phyloP scores from a whole-genome alignment of 1,139 yeast species.

The Hansenula anomala region DNA sequence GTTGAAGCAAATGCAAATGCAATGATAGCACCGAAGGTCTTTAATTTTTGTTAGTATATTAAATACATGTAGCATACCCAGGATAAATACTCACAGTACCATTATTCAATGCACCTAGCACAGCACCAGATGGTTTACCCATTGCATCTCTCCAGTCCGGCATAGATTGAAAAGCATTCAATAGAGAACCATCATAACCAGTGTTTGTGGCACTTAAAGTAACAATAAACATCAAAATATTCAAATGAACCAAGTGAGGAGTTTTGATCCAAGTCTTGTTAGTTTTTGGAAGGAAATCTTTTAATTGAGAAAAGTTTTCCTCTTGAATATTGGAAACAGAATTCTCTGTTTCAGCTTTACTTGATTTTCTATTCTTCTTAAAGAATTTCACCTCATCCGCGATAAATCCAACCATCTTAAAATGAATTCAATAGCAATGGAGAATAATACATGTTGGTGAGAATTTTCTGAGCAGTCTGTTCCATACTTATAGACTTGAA shows the following conservation, averaged over 20 bases:
- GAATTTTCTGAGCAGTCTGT: too few relatives aligned
- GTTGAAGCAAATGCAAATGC: constrained; percentile 23
- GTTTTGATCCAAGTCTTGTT: constrained; percentile 30
- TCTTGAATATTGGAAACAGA: background rate
- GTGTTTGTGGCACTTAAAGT: constrained; percentile 42
- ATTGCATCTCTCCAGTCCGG: constrained; percentile 31
- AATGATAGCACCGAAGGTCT: constrained; percentile 37
- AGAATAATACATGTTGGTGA: too few relatives aligned
- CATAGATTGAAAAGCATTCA: constrained; percentile 46
- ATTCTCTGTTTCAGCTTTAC: too few relatives aligned
- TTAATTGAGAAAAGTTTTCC: constrained; percentile 6
- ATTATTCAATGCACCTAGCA: constrained; percentile 39
- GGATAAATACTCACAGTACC: too few relatives aligned
- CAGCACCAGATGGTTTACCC: constrained; percentile 37
- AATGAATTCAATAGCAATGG: background rate
- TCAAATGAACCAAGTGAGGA: constrained; percentile 33
- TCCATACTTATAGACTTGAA: too few relatives aligned
- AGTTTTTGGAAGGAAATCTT: constrained; percentile 22
- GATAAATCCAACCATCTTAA: constrained; percentile 17
- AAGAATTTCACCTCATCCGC: constrained; percentile 20
- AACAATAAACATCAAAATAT: constrained; percentile 31
- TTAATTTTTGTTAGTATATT: too few relatives aligned
- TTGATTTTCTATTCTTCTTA: constrained; percentile 5
- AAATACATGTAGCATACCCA: too few relatives aligned
- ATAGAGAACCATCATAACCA: constrained; percentile 49